phyloP scores from a whole-genome alignment of 345 rosid species.

The Tarenaya hassleriana region DNA sequence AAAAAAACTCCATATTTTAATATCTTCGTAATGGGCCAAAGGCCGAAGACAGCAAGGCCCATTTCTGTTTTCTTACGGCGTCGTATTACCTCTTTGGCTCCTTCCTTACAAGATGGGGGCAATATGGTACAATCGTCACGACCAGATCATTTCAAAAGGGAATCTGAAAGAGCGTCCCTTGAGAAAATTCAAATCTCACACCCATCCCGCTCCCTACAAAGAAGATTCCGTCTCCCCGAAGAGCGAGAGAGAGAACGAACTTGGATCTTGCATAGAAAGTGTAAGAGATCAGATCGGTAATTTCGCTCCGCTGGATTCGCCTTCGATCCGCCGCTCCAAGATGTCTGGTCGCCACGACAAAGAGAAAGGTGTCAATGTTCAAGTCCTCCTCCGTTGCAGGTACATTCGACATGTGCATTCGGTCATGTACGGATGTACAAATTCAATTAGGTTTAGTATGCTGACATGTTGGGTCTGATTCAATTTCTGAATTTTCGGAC shows the following conservation, averaged over 20 bases:
- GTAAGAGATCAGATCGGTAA: neutral
- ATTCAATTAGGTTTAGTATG: too few species aligned
- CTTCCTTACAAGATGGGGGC: slow-evolving; percentile 8
- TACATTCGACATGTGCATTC: slow-evolving; percentile 6
- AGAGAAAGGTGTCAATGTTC: slow-evolving; percentile 98
- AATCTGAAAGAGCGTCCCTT: slow-evolving; percentile 35
- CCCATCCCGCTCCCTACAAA: slow-evolving; percentile 40
- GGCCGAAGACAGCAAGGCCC: too few species aligned
- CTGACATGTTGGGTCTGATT: too few species aligned
- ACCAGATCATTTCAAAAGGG: slow-evolving; percentile 10
- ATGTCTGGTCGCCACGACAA: slow-evolving; percentile 95
- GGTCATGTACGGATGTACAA: neutral
- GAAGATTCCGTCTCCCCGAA: slow-evolving; percentile 27
- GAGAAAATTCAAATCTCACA: slow-evolving; percentile 49
- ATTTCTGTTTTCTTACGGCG: too few species aligned
- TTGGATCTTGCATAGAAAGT: slow-evolving; percentile 9
- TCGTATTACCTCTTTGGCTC: too few species aligned
- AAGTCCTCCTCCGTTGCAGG: slow-evolving; percentile 99
- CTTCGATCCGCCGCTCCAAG: slow-evolving; percentile 34
- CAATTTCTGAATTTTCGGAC: neutral
- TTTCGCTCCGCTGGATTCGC: slow-evolving; percentile 33
- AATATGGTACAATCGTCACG: neutral
- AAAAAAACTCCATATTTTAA: too few species aligned
- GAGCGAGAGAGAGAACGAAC: slow-evolving; percentile 2
- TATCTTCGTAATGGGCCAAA: too few species aligned